A percentile compares a stretch with the other conserved stretches of the same genome.
These are phyloP conservation scores for Lachancea sp. DNA, from an alignment of 805 yeast genomes.

Conservation along the genomic window DNA sequence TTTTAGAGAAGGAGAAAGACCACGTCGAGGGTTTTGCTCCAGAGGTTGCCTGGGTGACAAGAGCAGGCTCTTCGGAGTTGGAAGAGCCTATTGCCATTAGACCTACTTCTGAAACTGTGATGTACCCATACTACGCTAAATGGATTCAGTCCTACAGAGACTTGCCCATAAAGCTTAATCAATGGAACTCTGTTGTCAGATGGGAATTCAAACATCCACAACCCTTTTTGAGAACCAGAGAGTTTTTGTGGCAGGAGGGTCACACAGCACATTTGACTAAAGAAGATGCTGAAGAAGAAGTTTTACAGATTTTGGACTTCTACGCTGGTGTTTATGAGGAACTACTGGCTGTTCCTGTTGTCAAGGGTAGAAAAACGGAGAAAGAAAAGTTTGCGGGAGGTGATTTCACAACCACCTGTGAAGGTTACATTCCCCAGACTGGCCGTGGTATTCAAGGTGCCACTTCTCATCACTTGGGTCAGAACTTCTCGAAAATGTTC, in stretches of 20 bases:
- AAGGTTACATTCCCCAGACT: conserved; percentile 95
- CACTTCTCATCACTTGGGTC: conserved; percentile 96
- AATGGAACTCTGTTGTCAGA: conserved; percentile 99
- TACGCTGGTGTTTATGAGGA: conserved; percentile 84
- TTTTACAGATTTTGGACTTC: conserved; percentile 74
- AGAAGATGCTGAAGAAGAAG: conserved; percentile 79
- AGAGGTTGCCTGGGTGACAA: conserved; percentile 99
- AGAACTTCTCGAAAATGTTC: conserved; percentile 98
- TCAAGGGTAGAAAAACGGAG: conserved; percentile 92
- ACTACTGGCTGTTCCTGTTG: conserved; percentile 92
- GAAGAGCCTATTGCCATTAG: conserved; percentile 99
- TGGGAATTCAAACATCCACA: conserved; percentile 99
- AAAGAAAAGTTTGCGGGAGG: conserved; percentile 99
- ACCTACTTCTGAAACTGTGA: conserved; percentile 98
- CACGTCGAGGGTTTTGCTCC: conserved; percentile 99
- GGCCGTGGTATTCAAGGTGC: conserved; percentile 99
- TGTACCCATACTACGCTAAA: conserved; percentile 98
- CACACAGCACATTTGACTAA: conserved; percentile 92
- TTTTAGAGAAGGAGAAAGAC: conserved; percentile 94
- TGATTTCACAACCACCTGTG: conserved; percentile 88
- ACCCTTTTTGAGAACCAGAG: conserved; percentile 97
- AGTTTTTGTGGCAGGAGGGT: conserved; percentile 99
- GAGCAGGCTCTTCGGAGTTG: conserved; percentile 87
- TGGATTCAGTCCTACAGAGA: conserved; percentile 99
- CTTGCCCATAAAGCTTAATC: conserved; percentile 91